A percentile compares a stretch with the other conserved stretches of the same genome.
Conservation (phyloP, 2,329 filamentous ascomycete species). For the Pseudocercospora crystallina region DNA sequence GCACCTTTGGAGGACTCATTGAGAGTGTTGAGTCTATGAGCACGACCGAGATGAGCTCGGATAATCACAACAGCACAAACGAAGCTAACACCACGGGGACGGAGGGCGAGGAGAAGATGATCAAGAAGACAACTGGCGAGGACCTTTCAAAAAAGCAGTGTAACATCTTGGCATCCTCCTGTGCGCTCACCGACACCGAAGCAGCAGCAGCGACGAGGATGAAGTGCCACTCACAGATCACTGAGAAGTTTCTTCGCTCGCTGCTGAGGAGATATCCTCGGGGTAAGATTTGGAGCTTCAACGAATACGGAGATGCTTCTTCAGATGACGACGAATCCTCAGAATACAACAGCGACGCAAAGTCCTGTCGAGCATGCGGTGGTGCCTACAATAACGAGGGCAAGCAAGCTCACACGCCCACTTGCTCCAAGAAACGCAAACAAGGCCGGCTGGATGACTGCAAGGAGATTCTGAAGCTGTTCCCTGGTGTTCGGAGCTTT, state of each 20-base stretch:
- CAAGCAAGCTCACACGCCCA: constrained; percentile 11
- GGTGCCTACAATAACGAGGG: not conserved
- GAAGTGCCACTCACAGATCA: constrained; percentile 19
- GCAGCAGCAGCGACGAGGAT: constrained; percentile 6
- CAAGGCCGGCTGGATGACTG: constrained; percentile 28
- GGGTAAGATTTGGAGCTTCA: constrained; percentile 38
- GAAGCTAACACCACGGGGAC: constrained; percentile 21
- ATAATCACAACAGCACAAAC: constrained; percentile 16
- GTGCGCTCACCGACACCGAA: constrained; percentile 4
- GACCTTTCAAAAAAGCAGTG: constrained; percentile 19
- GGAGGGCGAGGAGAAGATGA: constrained; percentile 18
- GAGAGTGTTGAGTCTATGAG: constrained; percentile 16
- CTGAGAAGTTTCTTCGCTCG: constrained; percentile 25
- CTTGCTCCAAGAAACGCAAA: constrained; percentile 25
- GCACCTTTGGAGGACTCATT: constrained; percentile 29
- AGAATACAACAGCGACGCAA: constrained; percentile 20
- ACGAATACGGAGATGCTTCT: constrained; percentile 29
- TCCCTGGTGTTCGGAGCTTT: constrained; percentile 50
- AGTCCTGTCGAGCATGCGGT: constrained; percentile 12
- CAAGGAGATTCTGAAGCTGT: constrained; percentile 34
- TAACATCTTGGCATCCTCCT: constrained; percentile 25
- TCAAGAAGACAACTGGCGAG: constrained; percentile 12
- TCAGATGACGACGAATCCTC: constrained; percentile 31
- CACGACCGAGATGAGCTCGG: constrained; percentile 22
- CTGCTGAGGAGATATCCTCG: constrained; percentile 33